Conservation (phyloP, 495 filamentous ascomycete genomes). For the Aspergillus wentii region DNA sequence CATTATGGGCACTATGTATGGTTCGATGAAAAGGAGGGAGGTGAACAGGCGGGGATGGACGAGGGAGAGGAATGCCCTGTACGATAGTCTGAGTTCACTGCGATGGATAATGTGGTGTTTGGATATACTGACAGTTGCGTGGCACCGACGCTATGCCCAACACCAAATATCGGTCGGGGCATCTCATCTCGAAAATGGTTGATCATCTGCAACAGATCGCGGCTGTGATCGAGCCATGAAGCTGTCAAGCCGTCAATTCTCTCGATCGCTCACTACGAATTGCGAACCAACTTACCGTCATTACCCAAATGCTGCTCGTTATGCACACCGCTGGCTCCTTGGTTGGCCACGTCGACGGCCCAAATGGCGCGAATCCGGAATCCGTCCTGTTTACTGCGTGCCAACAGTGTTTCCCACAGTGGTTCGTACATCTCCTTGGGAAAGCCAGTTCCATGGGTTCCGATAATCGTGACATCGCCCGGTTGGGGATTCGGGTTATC, state of each 20-base stretch:
- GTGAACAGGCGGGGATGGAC: constrained; percentile 70
- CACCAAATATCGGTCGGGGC: constrained; percentile 52
- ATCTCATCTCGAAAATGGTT: constrained; percentile 70
- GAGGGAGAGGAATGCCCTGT: constrained; percentile 41
- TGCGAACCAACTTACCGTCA: constrained; percentile 49
- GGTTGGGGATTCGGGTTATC: constrained; percentile 48
- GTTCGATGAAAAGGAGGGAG: constrained; percentile 65
- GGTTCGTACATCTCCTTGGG: constrained; percentile 81
- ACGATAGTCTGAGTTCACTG: not conserved
- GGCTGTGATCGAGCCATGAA: constrained; percentile 68
- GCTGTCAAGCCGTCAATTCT: constrained; percentile 1
- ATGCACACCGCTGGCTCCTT: constrained; percentile 62
- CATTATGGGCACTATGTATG: too few species aligned
- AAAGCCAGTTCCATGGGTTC: constrained; percentile 68
- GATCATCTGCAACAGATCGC: constrained; percentile 71
- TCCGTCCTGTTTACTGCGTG: constrained; percentile 29
- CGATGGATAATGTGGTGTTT: not conserved
- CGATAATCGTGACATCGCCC: constrained; percentile 69
- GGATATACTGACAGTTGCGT: constrained; percentile 31
- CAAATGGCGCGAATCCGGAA: constrained; percentile 65
- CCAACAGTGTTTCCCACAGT: constrained; percentile 63
- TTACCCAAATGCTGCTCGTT: constrained; percentile 65
- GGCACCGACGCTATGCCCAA: constrained; percentile 77
- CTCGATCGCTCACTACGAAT: constrained; percentile 1
- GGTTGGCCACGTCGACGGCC: constrained; percentile 67